Conservation (phyloP, 1,284 basidiomycete species). For the Trametes hirsuta region DNA sequence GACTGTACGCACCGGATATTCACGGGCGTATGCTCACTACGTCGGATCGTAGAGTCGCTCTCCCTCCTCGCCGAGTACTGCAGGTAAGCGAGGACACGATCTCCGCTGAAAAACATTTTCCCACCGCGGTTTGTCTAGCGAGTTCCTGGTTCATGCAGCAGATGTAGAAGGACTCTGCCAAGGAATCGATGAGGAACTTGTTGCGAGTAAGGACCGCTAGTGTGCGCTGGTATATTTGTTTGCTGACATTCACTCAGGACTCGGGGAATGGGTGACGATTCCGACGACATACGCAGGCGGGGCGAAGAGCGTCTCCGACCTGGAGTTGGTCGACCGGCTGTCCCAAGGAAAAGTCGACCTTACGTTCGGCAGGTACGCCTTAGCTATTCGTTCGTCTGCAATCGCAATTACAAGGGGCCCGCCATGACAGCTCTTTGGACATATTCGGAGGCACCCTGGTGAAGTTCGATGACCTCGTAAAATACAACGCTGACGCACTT, state of each 20-base stretch:
- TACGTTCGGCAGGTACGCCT: slow-evolving; percentile 87
- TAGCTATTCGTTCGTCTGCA: not conserved
- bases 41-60: slow-evolving; percentile 59
- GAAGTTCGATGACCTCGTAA: slow-evolving; percentile 70
- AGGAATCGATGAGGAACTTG: slow-evolving; percentile 93
- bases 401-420: not conserved
- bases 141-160: slow-evolving; percentile 96
- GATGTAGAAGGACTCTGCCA: slow-evolving; percentile 98
- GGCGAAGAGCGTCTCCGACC: slow-evolving; percentile 85
- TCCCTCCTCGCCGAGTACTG: slow-evolving; percentile 75
- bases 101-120: not conserved
- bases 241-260: slow-evolving; percentile 49
- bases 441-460: slow-evolving; percentile 84
- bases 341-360: slow-evolving; percentile 90
- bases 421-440: slow-evolving; percentile 64
- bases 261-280: slow-evolving; percentile 91
- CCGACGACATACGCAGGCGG: slow-evolving; percentile 98
- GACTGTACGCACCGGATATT: not conserved
- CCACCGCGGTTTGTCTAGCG: slow-evolving; percentile 52
- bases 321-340: slow-evolving; percentile 81
- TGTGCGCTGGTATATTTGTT: not conserved
- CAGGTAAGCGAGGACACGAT: slow-evolving; percentile 51
- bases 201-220: slow-evolving; percentile 59
- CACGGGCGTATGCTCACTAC: not conserved
- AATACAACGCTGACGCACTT: slow-evolving; percentile 21